These are phyloP conservation scores for Hypoxylon sp. DNA, from an alignment of 2,329 filamentous ascomycete genomes.

Conservation along the genomic window DNA sequence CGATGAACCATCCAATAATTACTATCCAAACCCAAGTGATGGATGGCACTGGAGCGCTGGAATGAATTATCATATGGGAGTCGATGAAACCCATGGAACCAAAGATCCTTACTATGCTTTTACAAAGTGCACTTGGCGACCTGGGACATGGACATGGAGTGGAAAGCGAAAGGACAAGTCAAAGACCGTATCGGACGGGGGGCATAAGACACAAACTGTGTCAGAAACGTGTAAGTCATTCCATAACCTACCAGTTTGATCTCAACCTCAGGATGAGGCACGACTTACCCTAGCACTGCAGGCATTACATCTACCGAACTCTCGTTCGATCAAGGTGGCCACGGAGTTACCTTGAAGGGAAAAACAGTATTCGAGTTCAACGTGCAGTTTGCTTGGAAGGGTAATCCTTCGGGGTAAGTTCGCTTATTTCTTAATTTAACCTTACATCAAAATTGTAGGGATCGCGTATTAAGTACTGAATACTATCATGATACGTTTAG, in stretches of 20 bases:
- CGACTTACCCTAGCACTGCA: not conserved
- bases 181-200: not conserved
- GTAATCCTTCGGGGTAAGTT: not conserved
- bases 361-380: conserved; percentile 3
- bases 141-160: conserved; percentile 1
- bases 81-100: not conserved
- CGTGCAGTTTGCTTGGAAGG: not conserved
- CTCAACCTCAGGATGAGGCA: not conserved
- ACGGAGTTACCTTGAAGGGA: not conserved
- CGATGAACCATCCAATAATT: not conserved
- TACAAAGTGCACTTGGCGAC: not conserved
- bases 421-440: not conserved
- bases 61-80: not conserved
- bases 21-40: not conserved
- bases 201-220: not conserved
- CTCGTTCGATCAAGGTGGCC: not conserved
- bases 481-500: not conserved
- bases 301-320: not conserved
- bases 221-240: not conserved
- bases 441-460: not conserved
- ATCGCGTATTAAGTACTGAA: not conserved
- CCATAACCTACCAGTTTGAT: not conserved
- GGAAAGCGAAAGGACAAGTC: not conserved
- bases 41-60: not conserved
- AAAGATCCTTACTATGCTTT: not conserved